Conservation (phyloP, 2,329 filamentous ascomycete genomes). For the Sclerotinia spermophila region DNA sequence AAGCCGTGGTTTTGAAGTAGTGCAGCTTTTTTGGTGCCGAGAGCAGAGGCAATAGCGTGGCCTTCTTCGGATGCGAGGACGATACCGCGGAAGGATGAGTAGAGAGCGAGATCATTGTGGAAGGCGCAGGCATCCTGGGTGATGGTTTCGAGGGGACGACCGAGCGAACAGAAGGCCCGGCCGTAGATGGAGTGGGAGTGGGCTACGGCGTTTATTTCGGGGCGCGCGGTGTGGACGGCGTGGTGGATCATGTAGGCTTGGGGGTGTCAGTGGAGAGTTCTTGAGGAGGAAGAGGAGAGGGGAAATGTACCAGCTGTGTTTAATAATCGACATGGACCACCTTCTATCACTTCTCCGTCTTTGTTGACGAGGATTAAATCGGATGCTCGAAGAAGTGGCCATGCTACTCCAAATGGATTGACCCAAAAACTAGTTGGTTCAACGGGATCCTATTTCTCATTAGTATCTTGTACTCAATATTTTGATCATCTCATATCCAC, state of each 20-base stretch:
- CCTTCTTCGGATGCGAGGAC: slow-evolving; percentile 53
- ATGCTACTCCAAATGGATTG: slow-evolving; percentile 38
- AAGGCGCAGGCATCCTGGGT: slow-evolving; percentile 56
- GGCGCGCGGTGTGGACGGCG: slow-evolving; percentile 55
- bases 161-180: slow-evolving; percentile 59
- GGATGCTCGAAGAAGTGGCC: slow-evolving; percentile 51
- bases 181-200: slow-evolving; percentile 58
- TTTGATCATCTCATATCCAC: background rate
- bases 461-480: background rate
- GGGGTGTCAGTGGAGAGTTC: background rate
- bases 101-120: slow-evolving; percentile 43
- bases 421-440: slow-evolving; percentile 38
- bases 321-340: slow-evolving; percentile 43
- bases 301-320: slow-evolving; percentile 34
- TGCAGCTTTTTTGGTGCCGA: slow-evolving; percentile 50
- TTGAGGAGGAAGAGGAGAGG: background rate
- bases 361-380: slow-evolving; percentile 66
- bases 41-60: slow-evolving; percentile 43
- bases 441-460: slow-evolving; percentile 34
- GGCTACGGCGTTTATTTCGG: slow-evolving; percentile 55
- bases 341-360: slow-evolving; percentile 59
- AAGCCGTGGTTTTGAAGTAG: slow-evolving; percentile 55
- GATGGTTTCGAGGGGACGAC: slow-evolving; percentile 40
- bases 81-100: slow-evolving; percentile 48
- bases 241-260: slow-evolving; percentile 57